Conservation (phyloP, 2,329 filamentous ascomycete genomes). For the Cercospora zeina region DNA sequence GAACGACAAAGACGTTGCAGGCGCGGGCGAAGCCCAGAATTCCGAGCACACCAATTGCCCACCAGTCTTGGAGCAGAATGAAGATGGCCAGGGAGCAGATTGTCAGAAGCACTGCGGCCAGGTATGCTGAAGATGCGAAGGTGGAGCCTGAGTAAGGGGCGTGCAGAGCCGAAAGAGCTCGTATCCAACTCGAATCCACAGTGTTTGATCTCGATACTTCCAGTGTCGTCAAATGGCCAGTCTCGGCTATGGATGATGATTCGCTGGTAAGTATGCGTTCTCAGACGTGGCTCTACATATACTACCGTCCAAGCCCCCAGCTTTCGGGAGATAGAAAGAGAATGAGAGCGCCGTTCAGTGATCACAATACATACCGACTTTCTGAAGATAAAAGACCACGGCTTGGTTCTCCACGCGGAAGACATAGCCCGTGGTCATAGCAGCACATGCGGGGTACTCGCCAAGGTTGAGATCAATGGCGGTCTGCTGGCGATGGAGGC, state of each 20-base stretch:
- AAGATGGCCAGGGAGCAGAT: conserved; percentile 19
- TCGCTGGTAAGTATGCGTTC: neutral
- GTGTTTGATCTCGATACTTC: conserved; percentile 17
- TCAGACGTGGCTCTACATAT: neutral
- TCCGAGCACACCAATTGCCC: conserved; percentile 52
- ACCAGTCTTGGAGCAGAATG: conserved; percentile 37
- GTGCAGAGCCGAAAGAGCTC: conserved; percentile 7
- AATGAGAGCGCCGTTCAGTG: neutral
- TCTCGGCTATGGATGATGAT: conserved; percentile 3
- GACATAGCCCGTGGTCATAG: conserved; percentile 48
- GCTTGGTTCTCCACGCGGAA: conserved; percentile 54
- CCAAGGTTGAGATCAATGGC: conserved; percentile 49
- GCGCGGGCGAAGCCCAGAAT: conserved; percentile 57
- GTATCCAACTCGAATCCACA: neutral
- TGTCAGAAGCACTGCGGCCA: conserved; percentile 22
- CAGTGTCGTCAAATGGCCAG: conserved; percentile 36
- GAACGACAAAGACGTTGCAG: conserved; percentile 59
- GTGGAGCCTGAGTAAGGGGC: neutral
- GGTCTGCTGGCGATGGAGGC: conserved; percentile 61
- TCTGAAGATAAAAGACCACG: conserved; percentile 54
- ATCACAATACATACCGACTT: conserved; percentile 23
- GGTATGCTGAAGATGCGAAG: conserved; percentile 12
- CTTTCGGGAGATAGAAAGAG: neutral
- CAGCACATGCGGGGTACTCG: conserved; percentile 46
- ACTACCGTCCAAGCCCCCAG: neutral